Base-by-base conservation (phyloP, 441 rosid species). In the Eugenia klotzschiana region DNA sequence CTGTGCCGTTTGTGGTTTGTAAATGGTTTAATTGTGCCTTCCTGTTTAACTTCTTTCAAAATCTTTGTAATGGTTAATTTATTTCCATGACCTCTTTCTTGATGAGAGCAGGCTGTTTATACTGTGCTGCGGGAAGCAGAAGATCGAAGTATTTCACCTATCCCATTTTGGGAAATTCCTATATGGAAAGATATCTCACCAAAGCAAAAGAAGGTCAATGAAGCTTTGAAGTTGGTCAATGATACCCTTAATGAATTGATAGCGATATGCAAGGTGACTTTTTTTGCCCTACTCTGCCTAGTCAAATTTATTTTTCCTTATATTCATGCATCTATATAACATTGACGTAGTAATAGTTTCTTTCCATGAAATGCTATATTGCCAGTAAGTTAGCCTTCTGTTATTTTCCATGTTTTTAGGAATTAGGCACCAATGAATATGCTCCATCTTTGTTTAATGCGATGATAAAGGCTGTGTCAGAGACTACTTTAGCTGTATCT, bases 141-240 rank as follows among this genome's bases (percentile, higher is more conserved):
- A 85, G 98, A 97, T 81, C 91, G 98, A 84, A 97, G 99, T 88
- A 93, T 95, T 87, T 87, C 98, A 51, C 99, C 98, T 81, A 91
- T 97, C 86, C 98, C 99, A 54, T 81, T 90, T 41, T 97, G 98
- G 99, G 98, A 97, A 79, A 88, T 97, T 83, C 99, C 99, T 2
- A 89, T 97, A 57, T 95, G 98, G 98, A 97, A 97, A 88, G 95
- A 97, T 87, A 90, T 97, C 80, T 97, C 98, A 51, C 99, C 99
- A 2, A 87, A 90, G 81, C 98, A 92, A 83, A 97, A 89, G 91
- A 95, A 94, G 88, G 98, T 95, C 84, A 60, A 91, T 23, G 86
- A 88, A 81, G 96, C 98, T 43, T 91, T 97, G 86, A 94, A 94
- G 87, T 88, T 95, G 91, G 91, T 95, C 87, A 97, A 97, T 85